These are phyloP conservation scores for Cenchrus fungigraminus DNA, from an alignment of 176 grass and related monocot species.

Conservation along the genomic window DNA sequence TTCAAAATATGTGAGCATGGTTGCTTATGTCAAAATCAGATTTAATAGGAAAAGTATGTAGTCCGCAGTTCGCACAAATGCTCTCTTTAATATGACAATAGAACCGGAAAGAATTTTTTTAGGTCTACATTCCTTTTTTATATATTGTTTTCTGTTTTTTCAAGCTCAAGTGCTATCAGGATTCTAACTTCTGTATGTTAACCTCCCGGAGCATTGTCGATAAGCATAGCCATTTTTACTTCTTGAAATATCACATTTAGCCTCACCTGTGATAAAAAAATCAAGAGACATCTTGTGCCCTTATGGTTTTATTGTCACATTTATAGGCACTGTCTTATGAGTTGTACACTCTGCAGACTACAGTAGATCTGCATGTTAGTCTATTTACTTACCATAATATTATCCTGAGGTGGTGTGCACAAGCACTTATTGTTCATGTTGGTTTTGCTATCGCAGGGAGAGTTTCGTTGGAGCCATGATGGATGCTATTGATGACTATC, in stretches of 20 bases:
- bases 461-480: too few species aligned
- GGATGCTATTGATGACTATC: too few species aligned
- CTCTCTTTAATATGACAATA: background rate
- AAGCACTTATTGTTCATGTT: slow-evolving; percentile 36
- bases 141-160: background rate
- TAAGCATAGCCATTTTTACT: background rate
- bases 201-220: background rate
- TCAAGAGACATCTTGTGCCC: too few species aligned
- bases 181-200: background rate
- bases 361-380: slow-evolving; percentile 25
- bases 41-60: background rate
- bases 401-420: background rate
- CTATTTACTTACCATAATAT: slow-evolving; percentile 46
- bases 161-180: background rate
- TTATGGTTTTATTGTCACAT: too few species aligned
- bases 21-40: background rate
- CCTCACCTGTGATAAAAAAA: too few species aligned
- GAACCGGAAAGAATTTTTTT: too few species aligned
- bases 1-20: background rate
- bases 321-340: slow-evolving; percentile 7
- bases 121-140: background rate
- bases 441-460: too few species aligned
- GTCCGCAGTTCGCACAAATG: background rate
- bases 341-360: background rate
- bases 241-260: background rate